Evolutionary conservation across 2,329 filamentous ascomycete genomes (phyloP).

Genomic region (Diplocarpon mali): DNA sequence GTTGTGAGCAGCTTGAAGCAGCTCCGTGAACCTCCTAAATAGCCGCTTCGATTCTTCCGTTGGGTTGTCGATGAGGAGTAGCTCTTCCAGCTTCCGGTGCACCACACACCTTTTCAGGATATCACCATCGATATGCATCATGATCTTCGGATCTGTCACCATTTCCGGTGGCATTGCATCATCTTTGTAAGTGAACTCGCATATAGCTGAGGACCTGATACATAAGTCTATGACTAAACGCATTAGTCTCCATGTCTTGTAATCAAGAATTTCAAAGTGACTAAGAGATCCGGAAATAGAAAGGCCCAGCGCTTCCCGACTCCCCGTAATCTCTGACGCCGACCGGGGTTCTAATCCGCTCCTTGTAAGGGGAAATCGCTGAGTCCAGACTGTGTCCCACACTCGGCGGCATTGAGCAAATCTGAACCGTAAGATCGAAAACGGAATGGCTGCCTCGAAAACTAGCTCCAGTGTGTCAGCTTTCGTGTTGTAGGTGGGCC

Average conservation of each 20-base stretch:
- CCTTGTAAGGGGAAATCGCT: not conserved
- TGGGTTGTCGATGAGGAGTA: slow-evolving; percentile 26
- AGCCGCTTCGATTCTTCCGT: slow-evolving; percentile 7
- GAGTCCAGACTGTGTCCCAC: slow-evolving; percentile 21
- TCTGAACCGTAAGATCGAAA: slow-evolving; percentile 46
- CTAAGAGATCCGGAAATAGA: slow-evolving; percentile 59
- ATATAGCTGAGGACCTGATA: slow-evolving; percentile 35
- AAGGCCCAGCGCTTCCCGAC: slow-evolving; percentile 47
- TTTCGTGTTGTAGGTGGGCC: slow-evolving; percentile 21
- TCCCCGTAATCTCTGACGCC: slow-evolving; percentile 9
- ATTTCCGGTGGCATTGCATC: slow-evolving; percentile 28
- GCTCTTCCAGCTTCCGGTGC: slow-evolving; percentile 33
- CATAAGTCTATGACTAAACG: slow-evolving; percentile 63
- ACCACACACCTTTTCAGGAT: slow-evolving; percentile 45
- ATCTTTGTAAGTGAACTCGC: slow-evolving; percentile 35
- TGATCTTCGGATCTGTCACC: slow-evolving; percentile 30
- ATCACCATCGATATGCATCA: slow-evolving; percentile 59
- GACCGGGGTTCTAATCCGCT: not conserved
- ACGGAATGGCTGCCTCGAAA: slow-evolving; percentile 45
- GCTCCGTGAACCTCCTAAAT: slow-evolving; percentile 33
- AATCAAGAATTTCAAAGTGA: slow-evolving; percentile 55
- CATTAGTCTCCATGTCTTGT: slow-evolving; percentile 56
- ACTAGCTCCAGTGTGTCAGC: slow-evolving; percentile 29
- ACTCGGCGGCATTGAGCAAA: slow-evolving; percentile 36
- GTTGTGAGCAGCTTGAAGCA: slow-evolving; percentile 39